Base-by-base conservation (phyloP, 208 protist species). In the Blastocrithidia nonstop region DNA sequence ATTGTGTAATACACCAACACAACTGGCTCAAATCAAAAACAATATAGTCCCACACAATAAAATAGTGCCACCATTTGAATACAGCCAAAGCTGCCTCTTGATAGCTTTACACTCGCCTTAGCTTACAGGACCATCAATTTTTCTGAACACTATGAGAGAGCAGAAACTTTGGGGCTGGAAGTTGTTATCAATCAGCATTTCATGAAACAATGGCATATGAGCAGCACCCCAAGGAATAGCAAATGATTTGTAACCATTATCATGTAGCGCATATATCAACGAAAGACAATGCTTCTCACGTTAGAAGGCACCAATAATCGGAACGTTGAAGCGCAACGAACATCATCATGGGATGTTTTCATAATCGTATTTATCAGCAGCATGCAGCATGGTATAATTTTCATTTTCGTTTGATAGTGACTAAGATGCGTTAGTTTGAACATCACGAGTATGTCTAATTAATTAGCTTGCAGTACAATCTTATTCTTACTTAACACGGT, bases 341-440 rank as follows among this genome's bases (percentile, higher is more conserved):
- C 61, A 77, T 71, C 76, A 90, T 71, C 69, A 82, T 49, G 81
- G 75, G 25, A 90, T 45, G 31, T 43, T 23, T 50, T 90, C 81
- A 55, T 86, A 86, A 54, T 90, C 81, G 54, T 90, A 90, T 56
- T 66, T 64, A 63, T 90, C 76, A 13, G 81, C 81, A 28, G 81
- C 81, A 63, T 90, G 81, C 25, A 90, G 57, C 33, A 90, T 71
- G 22, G 81, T 87, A 54, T 74, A 66, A 38, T 66, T 58, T n/a
- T n/a, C n/a, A n/a, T n/a, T n/a, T n/a, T n/a, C n/a, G n/a, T n/a
- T n/a, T n/a, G n/a, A n/a, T n/a, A n/a, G n/a, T n/a, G n/a, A n/a
- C n/a, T n/a, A n/a, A n/a, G n/a, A n/a, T n/a, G n/a, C n/a, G n/a
- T n/a, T n/a, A n/a, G n/a, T n/a, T n/a, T n/a, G n/a, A n/a, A n/a